These are phyloP conservation scores for Salix viminalis DNA, from an alignment of 345 rosid species.

Conservation along the genomic window DNA sequence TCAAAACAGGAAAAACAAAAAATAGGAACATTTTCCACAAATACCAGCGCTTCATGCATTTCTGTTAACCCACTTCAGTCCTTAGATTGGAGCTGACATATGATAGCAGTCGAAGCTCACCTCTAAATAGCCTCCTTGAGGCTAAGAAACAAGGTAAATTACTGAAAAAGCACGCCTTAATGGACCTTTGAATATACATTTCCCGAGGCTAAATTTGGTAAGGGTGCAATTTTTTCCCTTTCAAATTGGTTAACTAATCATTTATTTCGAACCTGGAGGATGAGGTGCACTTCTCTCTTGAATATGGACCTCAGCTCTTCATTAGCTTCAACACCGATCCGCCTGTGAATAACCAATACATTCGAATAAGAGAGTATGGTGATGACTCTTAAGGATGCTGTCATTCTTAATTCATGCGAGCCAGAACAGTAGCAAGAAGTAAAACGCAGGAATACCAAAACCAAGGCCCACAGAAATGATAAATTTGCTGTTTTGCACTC, in stretches of 20 bases:
- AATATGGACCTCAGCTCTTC: constrained; percentile 81
- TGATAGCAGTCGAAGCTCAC: too few relatives aligned
- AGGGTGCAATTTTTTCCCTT: too few relatives aligned
- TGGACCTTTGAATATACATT: too few relatives aligned
- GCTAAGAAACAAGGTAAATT: too few relatives aligned
- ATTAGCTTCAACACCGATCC: constrained; percentile 88
- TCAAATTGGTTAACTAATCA: constrained; percentile 20
- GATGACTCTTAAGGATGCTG: background rate
- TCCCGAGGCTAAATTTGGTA: too few relatives aligned
- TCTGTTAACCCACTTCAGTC: background rate
- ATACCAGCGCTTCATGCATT: background rate
- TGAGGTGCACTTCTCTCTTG: constrained; percentile 79
- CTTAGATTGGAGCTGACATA: background rate
- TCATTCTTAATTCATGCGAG: background rate
- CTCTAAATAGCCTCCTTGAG: too few relatives aligned
- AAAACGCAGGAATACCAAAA: background rate
- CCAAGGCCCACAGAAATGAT: background rate
- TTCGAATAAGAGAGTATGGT: background rate
- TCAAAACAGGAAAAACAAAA: background rate
- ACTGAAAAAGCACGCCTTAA: too few relatives aligned
- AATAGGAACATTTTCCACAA: too few relatives aligned
- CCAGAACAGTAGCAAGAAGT: background rate
- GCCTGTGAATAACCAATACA: constrained; percentile 40
- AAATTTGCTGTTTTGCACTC: background rate
- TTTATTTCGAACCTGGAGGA: constrained; percentile 72